Evolutionary conservation across 164 flowering plant species (phyloP), one percentile per base, ranked within the genome.

Genomic region (Liquidambar formosana): DNA sequence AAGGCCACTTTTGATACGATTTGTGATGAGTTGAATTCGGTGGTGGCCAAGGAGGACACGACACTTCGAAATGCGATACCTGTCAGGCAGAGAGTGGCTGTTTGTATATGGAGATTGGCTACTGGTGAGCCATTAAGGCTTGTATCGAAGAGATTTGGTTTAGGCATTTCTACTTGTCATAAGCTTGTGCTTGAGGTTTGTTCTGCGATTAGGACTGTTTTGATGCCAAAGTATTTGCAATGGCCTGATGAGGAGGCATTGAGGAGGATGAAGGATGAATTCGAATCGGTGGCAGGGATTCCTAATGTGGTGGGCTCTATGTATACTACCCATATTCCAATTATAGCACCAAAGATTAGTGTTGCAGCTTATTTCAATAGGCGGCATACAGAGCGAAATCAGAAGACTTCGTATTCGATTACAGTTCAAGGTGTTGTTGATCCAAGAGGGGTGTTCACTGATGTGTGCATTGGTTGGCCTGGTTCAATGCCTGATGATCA

Each of bases 361-460:
- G 89, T 82, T 0, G 82, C 87, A 0, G 82, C 86, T 23, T 87
- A 87, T 68, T 85, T 83, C 71, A 87, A 87, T 66, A 85, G 77
- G 73, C 54, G 86, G 51, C 91, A 87, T 56, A 87, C 91, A 0
- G 91, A 87, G 67, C 71, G 88, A 66, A 87, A 83, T 62, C 89
- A 85, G 75, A 87, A 82, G 72, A 85, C 87, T 0, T 78, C 83
- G 3, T 87, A 87, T 33, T 83, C 91, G 11, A 77, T 87, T 18
- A 87, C 88, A 1, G 83, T 86, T n/a, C 90, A 86, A 67, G 88
- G 88, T 1, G 88, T 84, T 15, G 90, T 86, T 14, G 79, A 84
- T 61, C 81, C 80, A 8, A 80, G 61, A 64, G 91, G 91, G 1
- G 81, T 77, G 10, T 83, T 86, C 44, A 86, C 87, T 1, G 91